Percentiles rank a stretch among this genome's conserved stretches.
Conservation (phyloP, 441 rosid genomes). For the Populus tomentosa region DNA sequence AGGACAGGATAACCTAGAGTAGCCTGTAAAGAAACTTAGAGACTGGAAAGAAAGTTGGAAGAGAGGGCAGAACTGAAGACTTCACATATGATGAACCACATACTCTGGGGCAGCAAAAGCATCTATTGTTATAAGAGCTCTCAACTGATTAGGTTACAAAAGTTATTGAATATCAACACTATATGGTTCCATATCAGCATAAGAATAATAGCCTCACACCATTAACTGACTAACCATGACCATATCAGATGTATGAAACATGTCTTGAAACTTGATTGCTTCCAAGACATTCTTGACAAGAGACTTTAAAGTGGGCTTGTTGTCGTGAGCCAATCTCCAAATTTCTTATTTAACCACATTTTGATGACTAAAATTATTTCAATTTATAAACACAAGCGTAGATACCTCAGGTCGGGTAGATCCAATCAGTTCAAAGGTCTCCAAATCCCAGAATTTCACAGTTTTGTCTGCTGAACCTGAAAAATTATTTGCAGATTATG, state of each 20-base stretch:
- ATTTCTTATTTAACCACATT: neutral
- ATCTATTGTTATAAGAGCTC: too few species aligned
- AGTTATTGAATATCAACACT: neutral
- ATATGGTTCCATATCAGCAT: neutral
- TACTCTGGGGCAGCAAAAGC: neutral
- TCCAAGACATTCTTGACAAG: neutral
- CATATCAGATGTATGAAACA: neutral
- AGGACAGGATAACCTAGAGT: neutral
- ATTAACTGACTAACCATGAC: neutral
- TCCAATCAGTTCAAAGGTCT: slow-evolving; percentile 94
- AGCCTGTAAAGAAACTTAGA: neutral
- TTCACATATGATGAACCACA: neutral
- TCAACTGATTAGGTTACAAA: neutral
- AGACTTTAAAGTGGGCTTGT: neutral
- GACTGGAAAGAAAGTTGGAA: neutral
- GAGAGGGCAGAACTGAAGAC: neutral
- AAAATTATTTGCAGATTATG: slow-evolving; percentile 22
- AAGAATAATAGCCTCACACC: neutral
- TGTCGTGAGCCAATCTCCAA: neutral
- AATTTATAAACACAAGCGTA: neutral
- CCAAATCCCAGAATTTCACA: slow-evolving; percentile 97
- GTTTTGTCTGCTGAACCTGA: slow-evolving; percentile 97
- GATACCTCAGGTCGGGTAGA: slow-evolving; percentile 91
- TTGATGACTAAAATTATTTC: neutral
- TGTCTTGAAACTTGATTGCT: neutral